Percentiles rank a stretch among this genome's conserved stretches.
These are phyloP conservation scores for Vachellia pachyceras DNA, from an alignment of 306 rosid genomes.

Conservation along the genomic window DNA sequence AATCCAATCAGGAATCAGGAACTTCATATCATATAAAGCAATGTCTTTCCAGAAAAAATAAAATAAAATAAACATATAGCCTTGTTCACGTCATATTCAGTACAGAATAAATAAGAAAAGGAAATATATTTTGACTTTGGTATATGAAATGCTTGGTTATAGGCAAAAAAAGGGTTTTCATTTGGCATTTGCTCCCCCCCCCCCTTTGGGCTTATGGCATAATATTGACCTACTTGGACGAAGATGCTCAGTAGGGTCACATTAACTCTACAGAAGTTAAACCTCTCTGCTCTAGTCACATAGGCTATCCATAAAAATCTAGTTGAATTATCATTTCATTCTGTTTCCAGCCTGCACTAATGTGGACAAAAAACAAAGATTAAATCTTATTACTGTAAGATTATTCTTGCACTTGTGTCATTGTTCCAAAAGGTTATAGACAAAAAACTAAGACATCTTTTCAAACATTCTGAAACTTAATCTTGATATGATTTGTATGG, in stretches of 20 bases:
- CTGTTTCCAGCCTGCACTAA: background rate
- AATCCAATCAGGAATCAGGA: background rate
- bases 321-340: background rate
- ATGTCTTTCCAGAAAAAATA: background rate
- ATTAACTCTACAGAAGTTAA: background rate
- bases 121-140: background rate
- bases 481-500: constrained; percentile 30
- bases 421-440: constrained; percentile 12
- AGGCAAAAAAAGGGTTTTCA: background rate
- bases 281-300: background rate
- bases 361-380: background rate
- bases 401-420: constrained; percentile 26
- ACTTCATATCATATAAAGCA: background rate
- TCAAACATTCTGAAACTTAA: constrained; percentile 10
- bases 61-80: background rate
- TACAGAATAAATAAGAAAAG: background rate
- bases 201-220: background rate
- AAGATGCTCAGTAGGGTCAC: background rate
- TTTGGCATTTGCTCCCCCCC: background rate
- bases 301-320: background rate
- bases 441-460: constrained; percentile 25
- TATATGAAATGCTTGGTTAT: background rate
- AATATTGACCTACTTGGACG: background rate
- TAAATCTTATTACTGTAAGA: background rate
- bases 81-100: background rate